Conservation (phyloP, 83 land plant genomes). For the Thuja plicata region DNA sequence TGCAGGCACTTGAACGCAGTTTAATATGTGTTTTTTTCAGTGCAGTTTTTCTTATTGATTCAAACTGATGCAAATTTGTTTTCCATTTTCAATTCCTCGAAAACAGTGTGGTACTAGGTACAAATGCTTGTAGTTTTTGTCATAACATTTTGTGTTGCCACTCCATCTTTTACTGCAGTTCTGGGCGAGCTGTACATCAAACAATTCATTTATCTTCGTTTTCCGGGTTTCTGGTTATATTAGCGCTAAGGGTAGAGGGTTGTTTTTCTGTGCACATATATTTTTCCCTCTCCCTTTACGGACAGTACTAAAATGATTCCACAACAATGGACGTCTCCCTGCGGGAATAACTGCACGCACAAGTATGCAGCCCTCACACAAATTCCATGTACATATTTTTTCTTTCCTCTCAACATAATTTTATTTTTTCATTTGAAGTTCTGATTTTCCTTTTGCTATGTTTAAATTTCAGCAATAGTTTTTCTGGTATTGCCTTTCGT, state of each 20-base stretch:
- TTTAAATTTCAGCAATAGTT: neutral
- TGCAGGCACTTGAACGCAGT: too few relatives aligned
- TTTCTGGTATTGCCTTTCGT: neutral
- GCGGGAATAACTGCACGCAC: slow-evolving; percentile 51
- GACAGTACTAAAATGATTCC: slow-evolving; percentile 30
- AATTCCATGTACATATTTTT: slow-evolving; percentile 46
- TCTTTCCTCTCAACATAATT: neutral
- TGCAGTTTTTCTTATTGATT: too few relatives aligned
- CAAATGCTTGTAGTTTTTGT: neutral
- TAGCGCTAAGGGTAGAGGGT: neutral
- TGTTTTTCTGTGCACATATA: neutral
- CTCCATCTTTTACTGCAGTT: neutral
- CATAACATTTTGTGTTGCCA: neutral
- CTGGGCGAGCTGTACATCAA: neutral
- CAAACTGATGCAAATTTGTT: too few relatives aligned
- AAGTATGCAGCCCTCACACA: slow-evolving; percentile 56
- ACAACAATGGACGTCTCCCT: slow-evolving; percentile 62
- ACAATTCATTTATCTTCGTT: neutral
- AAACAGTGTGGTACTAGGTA: too few relatives aligned
- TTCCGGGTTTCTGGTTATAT: neutral
- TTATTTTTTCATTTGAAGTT: neutral
- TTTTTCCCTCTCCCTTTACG: neutral
- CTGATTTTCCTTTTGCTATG: neutral
- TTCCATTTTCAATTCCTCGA: too few relatives aligned
- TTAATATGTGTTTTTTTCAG: too few relatives aligned